Evolutionary conservation across 345 rosid genomes (phyloP).

Genomic region (Melastoma malabathricum): DNA sequence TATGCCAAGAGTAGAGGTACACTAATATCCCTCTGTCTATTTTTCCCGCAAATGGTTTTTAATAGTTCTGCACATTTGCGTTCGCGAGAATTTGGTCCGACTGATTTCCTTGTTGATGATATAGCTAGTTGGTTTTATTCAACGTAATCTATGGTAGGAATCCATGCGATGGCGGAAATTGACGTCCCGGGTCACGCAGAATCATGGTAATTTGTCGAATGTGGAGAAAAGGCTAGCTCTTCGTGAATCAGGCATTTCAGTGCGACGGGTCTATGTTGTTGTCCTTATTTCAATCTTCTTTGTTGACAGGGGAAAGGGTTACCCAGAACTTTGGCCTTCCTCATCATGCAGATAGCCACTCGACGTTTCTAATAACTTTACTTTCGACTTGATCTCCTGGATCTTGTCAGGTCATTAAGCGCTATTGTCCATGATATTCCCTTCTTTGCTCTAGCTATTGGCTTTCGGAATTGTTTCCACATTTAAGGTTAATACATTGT

Average conservation of each 20-base stretch:
- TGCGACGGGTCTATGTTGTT: too few relatives aligned
- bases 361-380: conserved; percentile 64
- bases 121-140: not conserved
- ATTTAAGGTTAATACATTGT: too few relatives aligned
- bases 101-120: too few relatives aligned
- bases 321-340: conserved; percentile 95
- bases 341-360: conserved; percentile 88
- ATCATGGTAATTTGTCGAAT: conserved; percentile 47
- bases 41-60: not conserved
- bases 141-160: conserved; percentile 39
- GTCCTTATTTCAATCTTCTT: conserved; percentile 11
- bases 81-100: too few relatives aligned
- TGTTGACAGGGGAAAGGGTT: conserved; percentile 73
- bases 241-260: too few relatives aligned
- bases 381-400: conserved; percentile 78
- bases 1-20: conserved; percentile 92
- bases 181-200: conserved; percentile 98
- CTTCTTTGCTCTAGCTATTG: too few relatives aligned
- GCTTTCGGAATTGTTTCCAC: too few relatives aligned
- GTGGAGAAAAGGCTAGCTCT: too few relatives aligned
- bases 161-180: conserved; percentile 85
- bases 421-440: too few relatives aligned
- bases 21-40: conserved; percentile 3
- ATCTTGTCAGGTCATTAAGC: conserved; percentile 45
- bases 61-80: too few relatives aligned